Evolutionary conservation across 1,284 basidiomycete species (phyloP).

Genomic region (Dichomitus squalens): DNA sequence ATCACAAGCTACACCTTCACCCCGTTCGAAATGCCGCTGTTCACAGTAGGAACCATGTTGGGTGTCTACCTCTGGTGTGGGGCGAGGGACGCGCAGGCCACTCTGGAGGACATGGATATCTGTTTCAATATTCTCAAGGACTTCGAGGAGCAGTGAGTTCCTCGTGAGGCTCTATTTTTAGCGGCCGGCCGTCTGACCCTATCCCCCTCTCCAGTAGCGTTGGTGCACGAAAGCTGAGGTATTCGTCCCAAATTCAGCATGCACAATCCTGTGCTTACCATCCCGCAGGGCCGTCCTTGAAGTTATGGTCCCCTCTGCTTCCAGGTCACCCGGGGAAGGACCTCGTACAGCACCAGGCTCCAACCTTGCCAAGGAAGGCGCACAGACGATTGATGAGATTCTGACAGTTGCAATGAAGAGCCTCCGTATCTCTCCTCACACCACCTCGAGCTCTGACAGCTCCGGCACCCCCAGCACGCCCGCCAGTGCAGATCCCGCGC

Average conservation of each 20-base stretch:
- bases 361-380: background rate
- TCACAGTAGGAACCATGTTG: slow-evolving; percentile 63
- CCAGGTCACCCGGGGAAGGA: background rate
- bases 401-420: background rate
- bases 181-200: background rate
- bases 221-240: background rate
- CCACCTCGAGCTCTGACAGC: background rate
- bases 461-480: background rate
- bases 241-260: background rate
- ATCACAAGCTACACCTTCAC: slow-evolving; percentile 16
- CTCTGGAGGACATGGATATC: slow-evolving; percentile 67
- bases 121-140: slow-evolving; percentile 57
- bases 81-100: slow-evolving; percentile 50
- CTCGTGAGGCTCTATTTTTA: background rate
- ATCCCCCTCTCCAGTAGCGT: background rate
- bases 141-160: slow-evolving; percentile 46
- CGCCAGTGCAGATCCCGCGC: background rate
- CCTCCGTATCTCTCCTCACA: background rate
- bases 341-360: background rate
- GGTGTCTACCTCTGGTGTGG: slow-evolving; percentile 71
- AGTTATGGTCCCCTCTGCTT: background rate
- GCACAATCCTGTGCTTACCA: background rate
- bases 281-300: background rate
- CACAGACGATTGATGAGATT: background rate
- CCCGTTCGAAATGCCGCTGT: slow-evolving; percentile 41